phyloP scores from a whole-genome alignment of 768 basidiomycete genomes.

The Daedalea quercina region DNA sequence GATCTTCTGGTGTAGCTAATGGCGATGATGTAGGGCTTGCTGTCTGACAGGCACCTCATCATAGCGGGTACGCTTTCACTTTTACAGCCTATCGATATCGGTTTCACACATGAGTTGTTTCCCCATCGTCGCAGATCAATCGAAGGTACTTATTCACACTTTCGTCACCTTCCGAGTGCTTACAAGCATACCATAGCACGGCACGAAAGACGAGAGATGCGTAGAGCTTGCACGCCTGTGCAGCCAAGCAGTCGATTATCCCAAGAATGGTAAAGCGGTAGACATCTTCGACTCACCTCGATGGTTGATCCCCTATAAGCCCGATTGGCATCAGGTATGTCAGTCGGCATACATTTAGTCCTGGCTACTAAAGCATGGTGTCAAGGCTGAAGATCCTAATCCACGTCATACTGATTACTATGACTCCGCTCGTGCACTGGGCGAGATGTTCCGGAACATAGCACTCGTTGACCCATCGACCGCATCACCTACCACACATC shows the following conservation, averaged over 20 bases:
- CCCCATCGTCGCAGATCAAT: constrained; percentile 61
- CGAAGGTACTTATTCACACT: constrained; percentile 38
- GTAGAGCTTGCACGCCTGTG: constrained; percentile 53
- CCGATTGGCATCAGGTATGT: constrained; percentile 62
- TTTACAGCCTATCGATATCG: background rate
- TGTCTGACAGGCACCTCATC: constrained; percentile 60
- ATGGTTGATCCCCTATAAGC: constrained; percentile 57
- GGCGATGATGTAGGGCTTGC: constrained; percentile 44
- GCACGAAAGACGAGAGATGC: constrained; percentile 55
- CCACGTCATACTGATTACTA: constrained; percentile 64
- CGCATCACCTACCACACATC: constrained; percentile 7
- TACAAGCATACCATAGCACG: constrained; percentile 34
- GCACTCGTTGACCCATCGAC: constrained; percentile 33
- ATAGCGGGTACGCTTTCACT: constrained; percentile 51
- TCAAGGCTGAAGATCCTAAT: constrained; percentile 22
- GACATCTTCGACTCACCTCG: constrained; percentile 44
- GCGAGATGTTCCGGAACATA: constrained; percentile 63
- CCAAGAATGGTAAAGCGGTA: constrained; percentile 69
- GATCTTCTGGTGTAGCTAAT: background rate
- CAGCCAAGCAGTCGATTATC: constrained; percentile 69
- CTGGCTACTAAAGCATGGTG: background rate
- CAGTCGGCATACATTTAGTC: background rate
- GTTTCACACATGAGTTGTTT: background rate
- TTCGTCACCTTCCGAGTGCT: background rate
- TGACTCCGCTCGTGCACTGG: constrained; percentile 62